These are phyloP conservation scores for Borovskyia barvae DNA, from an alignment of 208 protist genomes.

Conservation along the genomic window DNA sequence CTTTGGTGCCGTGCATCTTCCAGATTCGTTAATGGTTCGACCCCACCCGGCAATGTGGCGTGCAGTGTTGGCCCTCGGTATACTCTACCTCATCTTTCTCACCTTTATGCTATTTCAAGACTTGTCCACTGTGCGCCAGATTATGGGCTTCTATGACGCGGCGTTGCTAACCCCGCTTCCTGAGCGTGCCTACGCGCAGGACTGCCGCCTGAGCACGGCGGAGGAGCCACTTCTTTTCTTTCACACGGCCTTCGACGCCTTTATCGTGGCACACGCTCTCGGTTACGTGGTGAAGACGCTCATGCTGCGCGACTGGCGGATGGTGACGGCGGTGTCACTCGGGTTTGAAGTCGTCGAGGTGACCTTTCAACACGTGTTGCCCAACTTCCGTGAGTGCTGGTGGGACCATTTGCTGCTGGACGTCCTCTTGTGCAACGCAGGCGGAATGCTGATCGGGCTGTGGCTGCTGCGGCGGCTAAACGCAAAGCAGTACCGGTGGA, in stretches of 20 bases:
- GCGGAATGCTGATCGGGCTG: conserved; percentile 93
- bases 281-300: conserved; percentile 95
- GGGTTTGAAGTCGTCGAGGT: conserved; percentile 96
- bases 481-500: conserved; percentile 84
- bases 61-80: conserved; percentile 79
- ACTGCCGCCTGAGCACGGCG: conserved; percentile 91
- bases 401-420: conserved; percentile 97
- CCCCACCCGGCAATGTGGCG: conserved; percentile 96
- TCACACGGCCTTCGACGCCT: conserved; percentile 90
- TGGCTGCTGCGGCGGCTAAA: conserved; percentile 55
- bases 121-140: conserved; percentile 41
- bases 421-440: conserved; percentile 94
- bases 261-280: conserved; percentile 93
- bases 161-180: conserved; percentile 58
- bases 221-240: conserved; percentile 79
- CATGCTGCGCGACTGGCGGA: conserved; percentile 91
- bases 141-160: conserved; percentile 85
- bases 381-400: conserved; percentile 98
- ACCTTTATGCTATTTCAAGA: conserved; percentile 94
- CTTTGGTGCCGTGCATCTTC: conserved; percentile 91
- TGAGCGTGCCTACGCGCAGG: conserved; percentile 91
- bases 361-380: conserved; percentile 93
- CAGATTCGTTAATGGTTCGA: conserved; percentile 91
- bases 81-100: conserved; percentile 92
- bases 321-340: conserved; percentile 85